phyloP scores from a whole-genome alignment of 2,329 filamentous ascomycete species.

The Aspergillus piperis region DNA sequence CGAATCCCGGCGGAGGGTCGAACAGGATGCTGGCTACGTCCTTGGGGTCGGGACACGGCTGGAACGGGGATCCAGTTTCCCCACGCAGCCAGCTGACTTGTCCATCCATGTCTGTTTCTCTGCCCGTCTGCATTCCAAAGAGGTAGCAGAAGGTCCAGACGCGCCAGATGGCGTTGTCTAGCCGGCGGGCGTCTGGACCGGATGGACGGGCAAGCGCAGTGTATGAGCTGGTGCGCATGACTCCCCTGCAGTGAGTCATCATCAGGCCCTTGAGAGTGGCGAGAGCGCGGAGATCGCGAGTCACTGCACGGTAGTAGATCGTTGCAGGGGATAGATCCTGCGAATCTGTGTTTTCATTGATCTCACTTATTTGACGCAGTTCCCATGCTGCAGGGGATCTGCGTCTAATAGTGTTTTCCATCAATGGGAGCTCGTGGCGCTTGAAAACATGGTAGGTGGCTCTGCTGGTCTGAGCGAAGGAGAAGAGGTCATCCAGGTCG shows the following conservation, averaged over 20 bases:
- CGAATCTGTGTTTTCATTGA: neutral
- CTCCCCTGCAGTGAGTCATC: slow-evolving; percentile 2
- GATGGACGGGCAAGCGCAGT: slow-evolving; percentile 1
- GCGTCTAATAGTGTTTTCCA: slow-evolving; percentile 4
- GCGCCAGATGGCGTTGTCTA: slow-evolving; percentile 14
- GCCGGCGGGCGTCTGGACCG: neutral
- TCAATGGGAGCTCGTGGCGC: slow-evolving; percentile 5
- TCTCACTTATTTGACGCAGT: slow-evolving; percentile 10
- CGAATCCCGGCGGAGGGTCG: slow-evolving; percentile 8
- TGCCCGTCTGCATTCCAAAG: slow-evolving; percentile 10
- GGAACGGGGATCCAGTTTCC: neutral
- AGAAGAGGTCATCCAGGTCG: slow-evolving; percentile 11
- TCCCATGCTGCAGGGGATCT: slow-evolving; percentile 14
- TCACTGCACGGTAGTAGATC: slow-evolving; percentile 14
- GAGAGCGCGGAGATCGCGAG: slow-evolving; percentile 5
- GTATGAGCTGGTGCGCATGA: slow-evolving; percentile 1
- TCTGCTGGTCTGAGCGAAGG: slow-evolving; percentile 5
- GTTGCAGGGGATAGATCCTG: slow-evolving; percentile 6
- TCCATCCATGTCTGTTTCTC: slow-evolving; percentile 7
- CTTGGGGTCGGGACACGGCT: slow-evolving; percentile 9
- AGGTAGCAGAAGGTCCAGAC: slow-evolving; percentile 16
- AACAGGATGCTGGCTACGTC: slow-evolving; percentile 12
- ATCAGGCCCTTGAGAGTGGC: slow-evolving; percentile 14
- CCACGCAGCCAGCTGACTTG: slow-evolving; percentile 12
- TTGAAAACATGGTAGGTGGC: slow-evolving; percentile 12